Evolutionary conservation across 1,139 yeast species (phyloP).

Genomic region (Wickerhamomyces sp.): DNA sequence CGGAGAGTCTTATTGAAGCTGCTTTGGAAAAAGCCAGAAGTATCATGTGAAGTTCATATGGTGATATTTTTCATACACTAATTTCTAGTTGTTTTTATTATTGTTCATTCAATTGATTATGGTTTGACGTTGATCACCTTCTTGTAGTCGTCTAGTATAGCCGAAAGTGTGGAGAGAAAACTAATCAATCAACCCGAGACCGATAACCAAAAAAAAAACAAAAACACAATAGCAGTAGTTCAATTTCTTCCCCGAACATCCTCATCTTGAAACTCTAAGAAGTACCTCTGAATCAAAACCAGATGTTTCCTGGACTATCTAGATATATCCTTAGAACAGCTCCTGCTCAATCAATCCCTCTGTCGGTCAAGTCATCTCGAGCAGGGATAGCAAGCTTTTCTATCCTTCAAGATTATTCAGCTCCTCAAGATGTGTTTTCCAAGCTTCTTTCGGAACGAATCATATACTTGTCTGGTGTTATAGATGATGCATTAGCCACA

Average conservation of each 20-base stretch:
- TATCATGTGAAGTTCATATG: conserved; percentile 1
- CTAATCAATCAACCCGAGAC: too few relatives aligned
- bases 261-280: too few relatives aligned
- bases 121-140: too few relatives aligned
- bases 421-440: conserved; percentile 17
- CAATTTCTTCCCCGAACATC: too few relatives aligned
- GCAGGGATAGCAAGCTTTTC: conserved; percentile 5
- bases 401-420: neutral
- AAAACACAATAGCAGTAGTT: too few relatives aligned
- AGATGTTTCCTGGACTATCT: too few relatives aligned
- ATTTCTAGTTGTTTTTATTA: neutral
- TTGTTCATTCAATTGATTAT: neutral
- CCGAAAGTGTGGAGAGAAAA: too few relatives aligned
- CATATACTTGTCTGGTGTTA: conserved; percentile 27
- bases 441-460: conserved; percentile 26
- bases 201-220: too few relatives aligned
- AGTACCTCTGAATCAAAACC: too few relatives aligned
- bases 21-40: conserved; percentile 4
- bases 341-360: too few relatives aligned
- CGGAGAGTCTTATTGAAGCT: conserved; percentile 2
- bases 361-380: neutral
- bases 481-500: conserved; percentile 27
- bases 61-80: neutral
- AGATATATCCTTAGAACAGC: too few relatives aligned
- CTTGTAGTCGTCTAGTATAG: too few relatives aligned